Evolutionary conservation across 352 stramenopile species (phyloP).

Genomic region (Globisporangium heterothallicum): DNA sequence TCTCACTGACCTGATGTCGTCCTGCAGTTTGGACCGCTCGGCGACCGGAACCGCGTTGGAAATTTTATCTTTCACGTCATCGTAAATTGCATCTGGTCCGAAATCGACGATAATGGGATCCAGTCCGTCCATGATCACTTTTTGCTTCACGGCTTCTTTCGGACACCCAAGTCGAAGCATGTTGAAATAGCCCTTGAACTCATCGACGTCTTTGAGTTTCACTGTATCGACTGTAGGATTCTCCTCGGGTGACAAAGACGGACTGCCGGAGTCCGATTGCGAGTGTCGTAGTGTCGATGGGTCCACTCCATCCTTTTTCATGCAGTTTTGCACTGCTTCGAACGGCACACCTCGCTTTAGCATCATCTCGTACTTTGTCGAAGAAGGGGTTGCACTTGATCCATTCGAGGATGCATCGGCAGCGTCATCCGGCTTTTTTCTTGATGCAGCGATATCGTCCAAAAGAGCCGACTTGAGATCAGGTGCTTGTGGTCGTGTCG

Average conservation of each 20-base stretch:
- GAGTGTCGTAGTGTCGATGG: slow-evolving; percentile 23
- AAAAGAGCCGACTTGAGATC: slow-evolving; percentile 10
- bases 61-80: slow-evolving; percentile 60
- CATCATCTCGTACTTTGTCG: slow-evolving; percentile 57
- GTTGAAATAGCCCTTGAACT: slow-evolving; percentile 88
- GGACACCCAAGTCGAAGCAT: slow-evolving; percentile 92
- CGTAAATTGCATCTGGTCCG: slow-evolving; percentile 50
- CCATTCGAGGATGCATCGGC: background rate
- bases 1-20: slow-evolving; percentile 60
- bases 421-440: background rate
- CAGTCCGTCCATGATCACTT: slow-evolving; percentile 88
- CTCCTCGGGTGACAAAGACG: background rate
- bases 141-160: slow-evolving; percentile 87
- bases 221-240: background rate
- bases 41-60: slow-evolving; percentile 7
- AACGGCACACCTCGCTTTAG: slow-evolving; percentile 64
- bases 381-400: background rate
- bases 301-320: slow-evolving; percentile 59
- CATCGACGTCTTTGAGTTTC: slow-evolving; percentile 56
- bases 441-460: background rate
- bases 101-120: slow-evolving; percentile 64
- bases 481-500: background rate
- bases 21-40: slow-evolving; percentile 35
- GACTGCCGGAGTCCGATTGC: slow-evolving; percentile 1
- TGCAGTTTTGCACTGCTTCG: slow-evolving; percentile 68